A percentile compares a stretch with the other conserved stretches of the same genome.
These are phyloP conservation scores for Spathaspora sp. DNA, from an alignment of 1,139 yeast genomes.

Conservation along the genomic window DNA sequence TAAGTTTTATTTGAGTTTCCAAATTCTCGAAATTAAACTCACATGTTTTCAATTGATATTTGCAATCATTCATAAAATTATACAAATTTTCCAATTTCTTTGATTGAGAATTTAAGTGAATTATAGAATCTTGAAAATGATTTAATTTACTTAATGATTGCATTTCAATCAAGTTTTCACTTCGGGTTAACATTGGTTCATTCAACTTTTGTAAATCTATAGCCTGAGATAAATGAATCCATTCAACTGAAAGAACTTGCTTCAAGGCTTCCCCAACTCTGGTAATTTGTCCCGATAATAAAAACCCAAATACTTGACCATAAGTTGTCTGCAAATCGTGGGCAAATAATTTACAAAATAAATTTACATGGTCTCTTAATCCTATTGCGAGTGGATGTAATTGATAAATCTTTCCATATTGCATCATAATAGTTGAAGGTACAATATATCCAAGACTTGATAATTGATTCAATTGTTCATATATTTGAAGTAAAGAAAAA, in stretches of 20 bases:
- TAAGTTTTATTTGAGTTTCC: conserved; percentile 18
- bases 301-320: conserved; percentile 40
- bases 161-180: conserved; percentile 35
- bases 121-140: conserved; percentile 37
- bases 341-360: conserved; percentile 29
- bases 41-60: conserved; percentile 27
- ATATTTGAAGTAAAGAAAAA: conserved; percentile 39
- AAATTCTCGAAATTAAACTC: conserved; percentile 24
- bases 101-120: conserved; percentile 28
- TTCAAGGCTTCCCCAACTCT: conserved; percentile 25
- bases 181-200: conserved; percentile 10
- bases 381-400: conserved; percentile 60
- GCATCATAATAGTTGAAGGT: conserved; percentile 39
- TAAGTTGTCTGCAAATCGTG: conserved; percentile 18
- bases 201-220: conserved; percentile 35
- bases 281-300: conserved; percentile 41
- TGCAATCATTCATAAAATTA: conserved; percentile 17
- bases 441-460: conserved; percentile 55
- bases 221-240: conserved; percentile 59
- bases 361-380: conserved; percentile 43
- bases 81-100: conserved; percentile 29
- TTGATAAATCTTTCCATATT: conserved; percentile 45
- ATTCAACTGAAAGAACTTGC: conserved; percentile 38
- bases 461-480: conserved; percentile 56
- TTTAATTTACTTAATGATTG: conserved; percentile 38